A percentile compares a stretch with the other conserved stretches of the same genome.
These are phyloP conservation scores for Candida coquimbonensis DNA, from an alignment of 805 yeast species.

Conservation along the genomic window DNA sequence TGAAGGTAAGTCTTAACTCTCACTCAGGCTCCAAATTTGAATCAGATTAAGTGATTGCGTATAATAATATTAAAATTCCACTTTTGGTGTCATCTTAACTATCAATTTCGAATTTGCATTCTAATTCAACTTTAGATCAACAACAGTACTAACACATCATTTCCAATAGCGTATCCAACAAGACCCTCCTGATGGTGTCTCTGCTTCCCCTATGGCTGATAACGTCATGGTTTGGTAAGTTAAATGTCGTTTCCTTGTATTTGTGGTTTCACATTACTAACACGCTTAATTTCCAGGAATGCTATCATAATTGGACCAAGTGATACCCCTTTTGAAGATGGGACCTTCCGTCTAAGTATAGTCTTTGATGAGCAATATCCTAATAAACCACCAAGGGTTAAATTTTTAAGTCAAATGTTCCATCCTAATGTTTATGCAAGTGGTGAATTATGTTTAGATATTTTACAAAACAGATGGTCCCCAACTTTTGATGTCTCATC, in stretches of 20 bases:
- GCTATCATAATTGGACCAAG: constrained; percentile 97
- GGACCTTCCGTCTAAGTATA: constrained; percentile 79
- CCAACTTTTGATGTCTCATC: constrained; percentile 98
- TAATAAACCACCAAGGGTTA: constrained; percentile 91
- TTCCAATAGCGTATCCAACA: constrained; percentile 74
- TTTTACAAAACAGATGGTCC: constrained; percentile 95
- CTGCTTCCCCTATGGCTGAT: constrained; percentile 95
- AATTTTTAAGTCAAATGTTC: constrained; percentile 89
- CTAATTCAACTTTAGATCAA: too few relatives aligned
- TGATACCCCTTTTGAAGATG: constrained; percentile 97
- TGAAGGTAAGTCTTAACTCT: constrained; percentile 50
- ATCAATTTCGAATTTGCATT: not conserved
- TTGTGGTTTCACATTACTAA: constrained; percentile 3
- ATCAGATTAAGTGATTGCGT: too few relatives aligned
- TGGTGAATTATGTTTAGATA: constrained; percentile 94
- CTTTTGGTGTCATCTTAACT: not conserved
- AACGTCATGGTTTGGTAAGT: constrained; percentile 82
- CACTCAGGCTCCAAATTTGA: too few relatives aligned
- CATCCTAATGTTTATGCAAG: constrained; percentile 96
- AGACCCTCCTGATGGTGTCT: constrained; percentile 97
- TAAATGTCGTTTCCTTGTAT: not conserved
- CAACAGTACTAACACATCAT: not conserved
- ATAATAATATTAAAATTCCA: not conserved
- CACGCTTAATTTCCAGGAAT: constrained; percentile 37
- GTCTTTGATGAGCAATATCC: constrained; percentile 97